Conservation (phyloP, 1,284 basidiomycete species). For the Leccinum laetum region DNA sequence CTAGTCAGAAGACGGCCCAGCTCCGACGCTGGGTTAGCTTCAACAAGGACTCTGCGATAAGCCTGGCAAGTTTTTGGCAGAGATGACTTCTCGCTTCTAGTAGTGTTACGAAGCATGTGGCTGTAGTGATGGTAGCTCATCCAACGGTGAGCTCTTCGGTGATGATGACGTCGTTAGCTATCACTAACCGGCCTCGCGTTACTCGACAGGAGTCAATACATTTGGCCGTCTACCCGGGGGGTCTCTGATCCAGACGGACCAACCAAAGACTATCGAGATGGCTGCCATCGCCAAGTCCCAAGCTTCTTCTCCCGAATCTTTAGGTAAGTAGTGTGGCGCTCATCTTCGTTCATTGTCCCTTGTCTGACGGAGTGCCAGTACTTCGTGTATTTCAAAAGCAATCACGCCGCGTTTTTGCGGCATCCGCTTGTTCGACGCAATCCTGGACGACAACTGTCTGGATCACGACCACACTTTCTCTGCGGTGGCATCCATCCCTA, state of each 20-base stretch:
- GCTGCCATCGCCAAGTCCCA: background rate
- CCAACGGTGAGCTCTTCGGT: slow-evolving; percentile 7
- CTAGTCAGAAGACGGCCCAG: slow-evolving; percentile 5
- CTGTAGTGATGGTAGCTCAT: background rate
- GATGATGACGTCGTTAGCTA: background rate
- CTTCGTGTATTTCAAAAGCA: background rate
- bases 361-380: slow-evolving; percentile 12
- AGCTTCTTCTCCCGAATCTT: background rate
- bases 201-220: slow-evolving; percentile 12
- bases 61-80: slow-evolving; percentile 12
- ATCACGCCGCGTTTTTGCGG: background rate
- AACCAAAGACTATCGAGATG: slow-evolving; percentile 4
- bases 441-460: background rate
- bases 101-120: slow-evolving; percentile 1
- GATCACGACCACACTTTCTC: slow-evolving; percentile 6
- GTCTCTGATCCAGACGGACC: slow-evolving; percentile 15
- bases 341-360: background rate
- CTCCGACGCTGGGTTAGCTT: slow-evolving; percentile 3
- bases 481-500: background rate
- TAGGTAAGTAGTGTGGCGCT: slow-evolving; percentile 13
- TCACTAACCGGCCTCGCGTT: slow-evolving; percentile 9
- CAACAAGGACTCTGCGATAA: slow-evolving; percentile 2
- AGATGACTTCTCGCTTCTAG: background rate
- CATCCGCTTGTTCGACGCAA: slow-evolving; percentile 14
- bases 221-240: slow-evolving; percentile 5